These are phyloP conservation scores for Fusarium incarnatum DNA, from an alignment of 2,329 filamentous ascomycete genomes.

Conservation along the genomic window DNA sequence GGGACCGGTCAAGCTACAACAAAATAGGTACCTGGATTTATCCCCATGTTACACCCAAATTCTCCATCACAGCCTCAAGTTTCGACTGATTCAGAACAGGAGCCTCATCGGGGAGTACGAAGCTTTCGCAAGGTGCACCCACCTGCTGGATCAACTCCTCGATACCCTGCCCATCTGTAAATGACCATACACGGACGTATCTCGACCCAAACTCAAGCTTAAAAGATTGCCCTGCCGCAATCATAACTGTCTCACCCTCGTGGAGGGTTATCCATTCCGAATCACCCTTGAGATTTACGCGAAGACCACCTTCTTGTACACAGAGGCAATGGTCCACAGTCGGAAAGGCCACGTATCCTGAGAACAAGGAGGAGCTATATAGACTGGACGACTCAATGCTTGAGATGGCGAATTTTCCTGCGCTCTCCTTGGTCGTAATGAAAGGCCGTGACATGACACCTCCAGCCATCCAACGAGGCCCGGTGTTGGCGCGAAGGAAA, in stretches of 20 bases:
- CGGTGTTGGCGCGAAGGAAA: constrained; percentile 63
- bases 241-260: constrained; percentile 62
- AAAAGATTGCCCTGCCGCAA: constrained; percentile 61
- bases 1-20: neutral
- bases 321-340: constrained; percentile 64
- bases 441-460: constrained; percentile 62
- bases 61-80: neutral
- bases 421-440: constrained; percentile 58
- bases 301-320: constrained; percentile 59
- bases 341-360: constrained; percentile 56
- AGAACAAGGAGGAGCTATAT: constrained; percentile 53
- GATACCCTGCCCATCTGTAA: constrained; percentile 62
- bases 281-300: constrained; percentile 52
- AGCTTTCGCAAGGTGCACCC: constrained; percentile 50
- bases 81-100: neutral
- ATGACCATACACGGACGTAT: constrained; percentile 61
- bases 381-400: constrained; percentile 60
- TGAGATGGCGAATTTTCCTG: constrained; percentile 64
- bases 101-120: constrained; percentile 54
- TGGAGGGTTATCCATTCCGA: constrained; percentile 38
- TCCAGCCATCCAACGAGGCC: constrained; percentile 59
- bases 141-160: constrained; percentile 58
- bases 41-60: constrained; percentile 2
- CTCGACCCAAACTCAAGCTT: constrained; percentile 57
- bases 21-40: neutral